Percentiles rank a stretch among this genome's conserved stretches.
Conservation (phyloP, 176 grass and related monocot species). For the Melocanna baccifera region DNA sequence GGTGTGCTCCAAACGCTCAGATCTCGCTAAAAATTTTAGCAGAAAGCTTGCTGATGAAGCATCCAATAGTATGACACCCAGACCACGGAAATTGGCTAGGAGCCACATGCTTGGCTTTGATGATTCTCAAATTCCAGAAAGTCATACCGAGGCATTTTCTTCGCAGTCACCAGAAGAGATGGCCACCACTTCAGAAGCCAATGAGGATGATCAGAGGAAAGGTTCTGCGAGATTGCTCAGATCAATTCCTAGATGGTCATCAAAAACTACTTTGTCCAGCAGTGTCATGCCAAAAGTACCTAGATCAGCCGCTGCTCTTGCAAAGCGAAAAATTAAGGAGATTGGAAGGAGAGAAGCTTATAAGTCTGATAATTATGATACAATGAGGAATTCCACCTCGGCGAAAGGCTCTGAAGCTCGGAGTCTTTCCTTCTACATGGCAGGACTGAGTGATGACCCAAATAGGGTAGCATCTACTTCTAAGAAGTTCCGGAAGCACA, state of each 20-base stretch:
- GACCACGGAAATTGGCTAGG: slow-evolving; percentile 31
- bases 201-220: slow-evolving; percentile 29
- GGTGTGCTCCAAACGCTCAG: slow-evolving; percentile 65
- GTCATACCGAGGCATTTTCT: slow-evolving; percentile 35
- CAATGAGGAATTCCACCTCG: slow-evolving; percentile 16
- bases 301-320: slow-evolving; percentile 49
- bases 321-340: slow-evolving; percentile 51
- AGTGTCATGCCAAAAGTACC: slow-evolving; percentile 51
- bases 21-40: slow-evolving; percentile 47
- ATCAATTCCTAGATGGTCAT: slow-evolving; percentile 36
- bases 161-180: slow-evolving; percentile 46
- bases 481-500: slow-evolving; percentile 64
- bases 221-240: slow-evolving; percentile 28
- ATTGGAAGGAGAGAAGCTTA: slow-evolving; percentile 42
- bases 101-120: slow-evolving; percentile 20
- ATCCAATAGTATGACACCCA: slow-evolving; percentile 9
- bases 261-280: slow-evolving; percentile 27
- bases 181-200: slow-evolving; percentile 31
- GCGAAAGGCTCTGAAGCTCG: slow-evolving; percentile 21
- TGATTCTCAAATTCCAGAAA: slow-evolving; percentile 38
- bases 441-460: slow-evolving; percentile 30
- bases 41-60: slow-evolving; percentile 39
- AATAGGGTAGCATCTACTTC: slow-evolving; percentile 28
- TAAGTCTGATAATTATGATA: slow-evolving; percentile 43
- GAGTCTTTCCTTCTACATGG: slow-evolving; percentile 25